phyloP scores from a whole-genome alignment of 1,284 basidiomycete genomes.

The Apiotrichum gracile region DNA sequence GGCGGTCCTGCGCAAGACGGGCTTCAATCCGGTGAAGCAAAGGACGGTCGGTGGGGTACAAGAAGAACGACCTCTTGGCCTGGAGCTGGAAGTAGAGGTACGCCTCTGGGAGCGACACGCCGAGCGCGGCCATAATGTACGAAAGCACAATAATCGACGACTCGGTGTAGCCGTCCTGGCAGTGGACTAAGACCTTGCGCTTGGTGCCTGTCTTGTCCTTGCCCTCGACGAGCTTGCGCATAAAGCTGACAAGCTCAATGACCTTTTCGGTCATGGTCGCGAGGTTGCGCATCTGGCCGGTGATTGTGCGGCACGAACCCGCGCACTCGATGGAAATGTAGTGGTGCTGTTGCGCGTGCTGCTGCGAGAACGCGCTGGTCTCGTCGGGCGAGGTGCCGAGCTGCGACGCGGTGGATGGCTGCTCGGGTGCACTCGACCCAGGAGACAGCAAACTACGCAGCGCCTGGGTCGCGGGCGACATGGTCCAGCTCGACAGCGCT shows the following conservation, averaged over 20 bases:
- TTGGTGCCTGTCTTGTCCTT: conserved; percentile 31
- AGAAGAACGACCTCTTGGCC: conserved; percentile 68
- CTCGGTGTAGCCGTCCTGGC: conserved; percentile 62
- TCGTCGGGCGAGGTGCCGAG: conserved; percentile 16
- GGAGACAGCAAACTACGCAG: conserved; percentile 42
- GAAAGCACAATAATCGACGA: conserved; percentile 79
- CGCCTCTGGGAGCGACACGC: conserved; percentile 70
- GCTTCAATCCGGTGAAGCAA: conserved; percentile 71
- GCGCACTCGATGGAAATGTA: conserved; percentile 41
- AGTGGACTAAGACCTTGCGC: conserved; percentile 44
- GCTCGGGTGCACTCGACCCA: neutral
- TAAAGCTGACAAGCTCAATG: conserved; percentile 40
- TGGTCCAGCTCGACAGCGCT: conserved; percentile 23
- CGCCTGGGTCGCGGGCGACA: conserved; percentile 41
- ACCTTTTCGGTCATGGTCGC: conserved; percentile 38
- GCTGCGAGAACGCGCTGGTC: conserved; percentile 12
- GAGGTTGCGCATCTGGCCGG: conserved; percentile 37
- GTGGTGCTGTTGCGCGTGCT: conserved; percentile 24
- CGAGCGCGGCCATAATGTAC: conserved; percentile 76
- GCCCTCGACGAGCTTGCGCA: conserved; percentile 40
- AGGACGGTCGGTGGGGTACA: conserved; percentile 74
- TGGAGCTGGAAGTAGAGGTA: conserved; percentile 65
- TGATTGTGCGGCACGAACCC: conserved; percentile 41
- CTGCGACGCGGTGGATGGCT: conserved; percentile 5
- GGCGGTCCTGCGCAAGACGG: conserved; percentile 47